Base-by-base conservation (phyloP, 805 yeast genomes). In the Wickerhamiella domercqiae region DNA sequence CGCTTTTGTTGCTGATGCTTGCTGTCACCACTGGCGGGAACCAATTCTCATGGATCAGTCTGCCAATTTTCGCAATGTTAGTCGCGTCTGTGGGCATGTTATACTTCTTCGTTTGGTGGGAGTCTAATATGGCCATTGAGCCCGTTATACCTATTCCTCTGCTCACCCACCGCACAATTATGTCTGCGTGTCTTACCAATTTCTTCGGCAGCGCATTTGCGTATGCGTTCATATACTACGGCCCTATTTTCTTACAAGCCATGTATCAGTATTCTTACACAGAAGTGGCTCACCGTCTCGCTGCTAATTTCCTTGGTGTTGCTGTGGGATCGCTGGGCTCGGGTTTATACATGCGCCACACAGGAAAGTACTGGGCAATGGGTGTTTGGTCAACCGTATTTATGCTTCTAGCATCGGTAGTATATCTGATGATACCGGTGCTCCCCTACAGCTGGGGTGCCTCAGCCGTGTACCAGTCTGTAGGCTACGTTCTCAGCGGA, bases 171-270 rank as follows among this genome's bases (percentile, higher is more conserved):
- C 62, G 74, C 43, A 76, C 87, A 0, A 68, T 80, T 15, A 53
- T 75, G 24, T 66, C 76, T 7, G 73, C 81, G 0, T 73, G 83
- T 0, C 57, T 79, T 39, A 66, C 77, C 32, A 76, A 75, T 54
- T 73, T 80, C 72, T 74, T 78, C 47, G 63, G 67, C 54, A 72
- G 82, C 4, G 79, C 80, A 78, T 66, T 73, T 1, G 67, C 69
- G 14, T 78, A 69, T 52, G 61, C 83, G 1, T 64, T 66, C 45
- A 52, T 81, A 39, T 82, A 66, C 57, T 81, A 75, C 55, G 64
- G 75, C 3, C 94, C 94, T 1, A 64, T 82, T 15, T 76, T 93
- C 1, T 60, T 83, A 39, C 35, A 69, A 26, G 87, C 84, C 38
- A 78, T 80, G 44, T 67, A 78, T 38, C 39, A 43, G 42, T 50